Percentiles rank a stretch among this genome's conserved stretches.
phyloP scores from a whole-genome alignment of 192 early-diverging fungal species.

The Podochytrium sp. region DNA sequence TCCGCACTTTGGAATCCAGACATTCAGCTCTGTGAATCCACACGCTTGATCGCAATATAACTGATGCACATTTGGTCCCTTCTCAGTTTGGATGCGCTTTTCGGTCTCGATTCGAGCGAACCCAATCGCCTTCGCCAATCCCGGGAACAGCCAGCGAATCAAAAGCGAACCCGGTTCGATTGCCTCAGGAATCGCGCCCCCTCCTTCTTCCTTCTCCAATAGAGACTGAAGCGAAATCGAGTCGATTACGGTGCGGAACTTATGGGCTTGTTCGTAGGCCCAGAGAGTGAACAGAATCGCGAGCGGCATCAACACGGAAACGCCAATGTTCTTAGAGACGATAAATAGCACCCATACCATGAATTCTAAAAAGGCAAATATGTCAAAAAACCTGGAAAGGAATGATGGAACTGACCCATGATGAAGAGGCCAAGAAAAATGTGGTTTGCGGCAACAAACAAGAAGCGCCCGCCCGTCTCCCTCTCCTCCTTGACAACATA shows the following conservation, averaged over 20 bases:
- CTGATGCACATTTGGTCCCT: background rate
- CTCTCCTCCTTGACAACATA: slow-evolving; percentile 46
- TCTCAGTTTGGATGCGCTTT: background rate
- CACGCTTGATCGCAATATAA: background rate
- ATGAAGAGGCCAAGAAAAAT: slow-evolving; percentile 58
- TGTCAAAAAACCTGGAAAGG: background rate
- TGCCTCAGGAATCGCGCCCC: no score
- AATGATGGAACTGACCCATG: slow-evolving; percentile 26
- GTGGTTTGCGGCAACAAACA: slow-evolving; percentile 41
- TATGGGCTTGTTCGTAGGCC: slow-evolving; percentile 55
- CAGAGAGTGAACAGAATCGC: slow-evolving; percentile 54
- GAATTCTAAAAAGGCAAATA: slow-evolving; percentile 41
- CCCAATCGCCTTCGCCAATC: background rate
- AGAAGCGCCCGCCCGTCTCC: slow-evolving; percentile 41
- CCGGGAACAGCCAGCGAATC: slow-evolving; percentile 1
- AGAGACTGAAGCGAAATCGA: slow-evolving; percentile 39
- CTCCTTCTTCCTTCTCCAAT: slow-evolving; percentile 30
- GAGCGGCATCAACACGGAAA: slow-evolving; percentile 46
- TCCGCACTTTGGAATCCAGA: slow-evolving; percentile 7
- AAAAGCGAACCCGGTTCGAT: no score
- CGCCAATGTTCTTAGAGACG: slow-evolving; percentile 53
- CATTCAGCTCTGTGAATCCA: background rate
- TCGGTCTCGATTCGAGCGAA: background rate
- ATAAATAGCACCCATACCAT: slow-evolving; percentile 75
- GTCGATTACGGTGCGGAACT: slow-evolving; percentile 58